A percentile compares a stretch with the other conserved stretches of the same genome.
phyloP scores from a whole-genome alignment of 2,329 filamentous ascomycete species.

The Talaromyces sp. region DNA sequence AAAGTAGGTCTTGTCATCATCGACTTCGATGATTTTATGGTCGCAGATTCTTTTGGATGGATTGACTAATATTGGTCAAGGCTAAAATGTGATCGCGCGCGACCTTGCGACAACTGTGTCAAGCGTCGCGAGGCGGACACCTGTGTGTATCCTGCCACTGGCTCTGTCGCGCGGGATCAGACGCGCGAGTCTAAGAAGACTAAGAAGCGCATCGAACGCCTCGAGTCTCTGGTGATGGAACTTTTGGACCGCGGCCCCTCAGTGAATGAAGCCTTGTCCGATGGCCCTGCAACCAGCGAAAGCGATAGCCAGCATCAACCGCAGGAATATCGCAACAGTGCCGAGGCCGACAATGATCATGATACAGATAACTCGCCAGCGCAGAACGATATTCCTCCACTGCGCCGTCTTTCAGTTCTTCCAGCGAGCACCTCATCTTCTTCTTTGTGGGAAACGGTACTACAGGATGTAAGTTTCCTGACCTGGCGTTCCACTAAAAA shows the following conservation, averaged over 20 bases:
- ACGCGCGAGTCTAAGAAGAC: conserved; percentile 11
- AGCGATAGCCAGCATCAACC: conserved; percentile 1
- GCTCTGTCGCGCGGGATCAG: conserved; percentile 6
- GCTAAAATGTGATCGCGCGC: conserved; percentile 10
- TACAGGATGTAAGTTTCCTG: conserved; percentile 8
- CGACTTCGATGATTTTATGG: neutral
- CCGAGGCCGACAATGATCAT: neutral
- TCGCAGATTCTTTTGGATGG: neutral
- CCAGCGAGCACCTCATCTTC: conserved; percentile 9
- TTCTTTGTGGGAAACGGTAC: conserved; percentile 10
- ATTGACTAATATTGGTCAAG: neutral
- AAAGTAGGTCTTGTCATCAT: conserved; percentile 8
- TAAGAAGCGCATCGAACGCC: conserved; percentile 11
- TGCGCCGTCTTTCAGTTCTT: conserved; percentile 1
- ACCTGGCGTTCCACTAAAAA: neutral
- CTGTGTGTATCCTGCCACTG: conserved; percentile 9
- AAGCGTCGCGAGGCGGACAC: conserved; percentile 10
- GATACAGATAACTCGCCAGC: neutral
- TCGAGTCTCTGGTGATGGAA: conserved; percentile 11
- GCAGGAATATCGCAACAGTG: neutral
- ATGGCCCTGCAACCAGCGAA: conserved; percentile 5
- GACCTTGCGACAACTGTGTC: conserved; percentile 11
- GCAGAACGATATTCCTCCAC: conserved; percentile 1
- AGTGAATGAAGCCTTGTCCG: neutral
- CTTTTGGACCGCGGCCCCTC: conserved; percentile 3